Conservation (phyloP, 1,139 yeast species). For the Yamadazyma buinensis region DNA sequence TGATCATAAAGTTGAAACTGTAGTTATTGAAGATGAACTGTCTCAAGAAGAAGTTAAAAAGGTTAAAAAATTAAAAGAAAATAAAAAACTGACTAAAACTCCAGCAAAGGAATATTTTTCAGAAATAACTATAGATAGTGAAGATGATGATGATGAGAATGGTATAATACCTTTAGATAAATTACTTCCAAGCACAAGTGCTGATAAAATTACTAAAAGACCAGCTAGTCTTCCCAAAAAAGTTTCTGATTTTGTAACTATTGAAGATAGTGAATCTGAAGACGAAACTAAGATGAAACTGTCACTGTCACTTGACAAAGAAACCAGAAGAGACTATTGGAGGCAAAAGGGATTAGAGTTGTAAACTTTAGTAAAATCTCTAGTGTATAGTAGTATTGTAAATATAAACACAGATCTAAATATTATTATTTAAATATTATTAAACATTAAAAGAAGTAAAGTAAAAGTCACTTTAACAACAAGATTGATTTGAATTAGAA, state of each 20-base stretch:
- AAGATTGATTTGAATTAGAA: conserved; percentile 4
- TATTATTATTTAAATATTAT: too few relatives aligned
- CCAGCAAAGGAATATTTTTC: conserved; percentile 30
- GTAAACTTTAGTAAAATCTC: conserved; percentile 1
- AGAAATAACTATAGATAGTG: conserved; percentile 42
- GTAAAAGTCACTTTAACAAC: too few relatives aligned
- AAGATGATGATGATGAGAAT: conserved; percentile 19
- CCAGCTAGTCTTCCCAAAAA: too few relatives aligned
- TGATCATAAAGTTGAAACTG: conserved; percentile 13
- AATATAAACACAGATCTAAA: not conserved
- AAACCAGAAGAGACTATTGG: conserved; percentile 40
- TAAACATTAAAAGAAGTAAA: too few relatives aligned
- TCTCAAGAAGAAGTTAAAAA: conserved; percentile 17
- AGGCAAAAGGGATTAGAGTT: conserved; percentile 40
- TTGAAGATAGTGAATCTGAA: conserved; percentile 18
- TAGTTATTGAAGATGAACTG: conserved; percentile 10
- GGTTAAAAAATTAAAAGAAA: too few relatives aligned
- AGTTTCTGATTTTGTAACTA: conserved; percentile 26
- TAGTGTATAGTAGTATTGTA: conserved; percentile 1
- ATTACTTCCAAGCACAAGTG: too few relatives aligned
- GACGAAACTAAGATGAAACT: conserved; percentile 12
- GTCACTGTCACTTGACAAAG: conserved; percentile 26
- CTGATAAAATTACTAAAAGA: too few relatives aligned
- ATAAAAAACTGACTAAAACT: too few relatives aligned
- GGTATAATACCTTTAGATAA: too few relatives aligned